Percentiles rank a stretch among this genome's conserved stretches.
phyloP scores from a whole-genome alignment of 371 early-diverging fungal species.

The Rhizopus delemar region DNA sequence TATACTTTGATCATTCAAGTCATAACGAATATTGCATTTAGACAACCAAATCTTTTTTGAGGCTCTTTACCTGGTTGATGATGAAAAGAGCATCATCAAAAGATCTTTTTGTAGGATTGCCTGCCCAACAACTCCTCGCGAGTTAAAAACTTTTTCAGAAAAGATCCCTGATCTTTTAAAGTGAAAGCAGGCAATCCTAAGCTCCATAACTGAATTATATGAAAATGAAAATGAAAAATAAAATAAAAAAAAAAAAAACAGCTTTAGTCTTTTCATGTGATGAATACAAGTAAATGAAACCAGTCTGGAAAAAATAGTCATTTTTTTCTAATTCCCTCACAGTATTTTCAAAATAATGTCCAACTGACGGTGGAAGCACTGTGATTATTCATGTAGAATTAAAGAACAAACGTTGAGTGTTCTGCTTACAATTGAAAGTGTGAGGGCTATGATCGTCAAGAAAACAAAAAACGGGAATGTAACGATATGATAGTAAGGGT shows the following conservation, averaged over 20 bases:
- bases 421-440: too few species aligned
- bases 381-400: too few species aligned
- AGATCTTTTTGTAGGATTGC: background rate
- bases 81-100: background rate
- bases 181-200: slow-evolving; percentile 10
- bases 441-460: too few species aligned
- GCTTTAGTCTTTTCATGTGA: background rate
- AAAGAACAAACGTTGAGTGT: too few species aligned
- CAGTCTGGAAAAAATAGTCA: too few species aligned
- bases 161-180: background rate
- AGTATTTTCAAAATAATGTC: too few species aligned
- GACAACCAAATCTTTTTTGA: slow-evolving; percentile 6
- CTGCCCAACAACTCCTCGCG: background rate
- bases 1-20: slow-evolving; percentile 1
- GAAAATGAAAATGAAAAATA: slow-evolving; percentile 2
- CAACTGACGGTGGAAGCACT: too few species aligned
- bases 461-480: too few species aligned
- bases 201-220: background rate
- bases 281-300: background rate
- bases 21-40: slow-evolving; percentile 1
- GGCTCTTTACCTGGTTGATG: background rate
- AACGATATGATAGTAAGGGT: too few species aligned
- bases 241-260: background rate
- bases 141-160: background rate
- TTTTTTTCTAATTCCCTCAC: too few species aligned